Percentiles rank a stretch among this genome's conserved stretches.
These are phyloP conservation scores for Aspergillus egyptiacus DNA, from an alignment of 495 filamentous ascomycete genomes.

Conservation along the genomic window DNA sequence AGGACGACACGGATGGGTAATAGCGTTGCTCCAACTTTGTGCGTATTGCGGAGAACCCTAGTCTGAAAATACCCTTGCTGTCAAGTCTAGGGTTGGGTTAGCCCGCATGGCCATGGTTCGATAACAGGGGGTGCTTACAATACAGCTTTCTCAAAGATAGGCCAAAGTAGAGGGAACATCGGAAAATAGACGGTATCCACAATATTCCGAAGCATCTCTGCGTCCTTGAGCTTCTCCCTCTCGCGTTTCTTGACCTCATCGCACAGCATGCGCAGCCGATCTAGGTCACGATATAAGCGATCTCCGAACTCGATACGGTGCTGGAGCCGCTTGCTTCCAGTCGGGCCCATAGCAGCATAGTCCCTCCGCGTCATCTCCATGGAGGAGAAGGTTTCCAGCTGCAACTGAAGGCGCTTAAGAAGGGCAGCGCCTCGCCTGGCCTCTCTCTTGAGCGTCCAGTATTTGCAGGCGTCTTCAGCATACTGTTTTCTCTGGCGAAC, in stretches of 20 bases:
- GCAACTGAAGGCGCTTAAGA: constrained; percentile 85
- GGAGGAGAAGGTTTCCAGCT: constrained; percentile 82
- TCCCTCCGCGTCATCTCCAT: constrained; percentile 94
- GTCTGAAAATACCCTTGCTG: constrained; percentile 60
- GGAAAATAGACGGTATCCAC: constrained; percentile 90
- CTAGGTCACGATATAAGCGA: constrained; percentile 66
- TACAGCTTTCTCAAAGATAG: constrained; percentile 73
- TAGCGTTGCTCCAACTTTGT: constrained; percentile 60
- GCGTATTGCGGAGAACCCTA: constrained; percentile 57
- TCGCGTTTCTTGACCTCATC: constrained; percentile 67
- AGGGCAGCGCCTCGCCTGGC: constrained; percentile 84
- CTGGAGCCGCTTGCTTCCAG: constrained; percentile 68
- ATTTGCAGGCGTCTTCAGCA: constrained; percentile 85
- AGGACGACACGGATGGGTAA: constrained; percentile 69
- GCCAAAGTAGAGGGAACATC: constrained; percentile 67
- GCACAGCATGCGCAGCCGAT: constrained; percentile 61
- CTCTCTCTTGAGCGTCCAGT: constrained; percentile 97
- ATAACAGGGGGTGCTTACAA: constrained; percentile 47
- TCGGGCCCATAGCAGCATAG: constrained; percentile 84
- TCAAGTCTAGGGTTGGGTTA: constrained; percentile 59
- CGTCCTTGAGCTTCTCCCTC: constrained; percentile 64
- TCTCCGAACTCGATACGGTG: constrained; percentile 85
- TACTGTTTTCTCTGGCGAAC: constrained; percentile 86
- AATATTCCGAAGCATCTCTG: constrained; percentile 65
- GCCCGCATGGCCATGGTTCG: constrained; percentile 7